These are phyloP conservation scores for Aspergillus aculeatus DNA, from an alignment of 2,329 filamentous ascomycete species.

Conservation along the genomic window DNA sequence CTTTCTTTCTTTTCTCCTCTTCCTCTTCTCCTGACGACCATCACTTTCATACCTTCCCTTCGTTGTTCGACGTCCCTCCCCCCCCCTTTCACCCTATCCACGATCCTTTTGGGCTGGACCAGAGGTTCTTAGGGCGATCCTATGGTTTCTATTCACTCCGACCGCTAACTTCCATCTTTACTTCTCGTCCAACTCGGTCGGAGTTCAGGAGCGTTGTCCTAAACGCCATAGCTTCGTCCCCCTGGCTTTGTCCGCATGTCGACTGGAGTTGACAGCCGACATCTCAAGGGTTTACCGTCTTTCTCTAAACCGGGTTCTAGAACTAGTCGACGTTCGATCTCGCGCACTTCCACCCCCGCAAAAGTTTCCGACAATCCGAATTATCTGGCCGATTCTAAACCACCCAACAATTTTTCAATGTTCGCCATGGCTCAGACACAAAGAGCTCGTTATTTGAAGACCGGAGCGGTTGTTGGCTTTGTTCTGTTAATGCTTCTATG, in stretches of 20 bases:
- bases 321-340: slow-evolving; percentile 54
- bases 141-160: slow-evolving; percentile 27
- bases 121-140: slow-evolving; percentile 26
- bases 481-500: slow-evolving; percentile 59
- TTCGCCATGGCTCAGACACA: slow-evolving; percentile 62
- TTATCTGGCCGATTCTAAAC: slow-evolving; percentile 38
- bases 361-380: slow-evolving; percentile 50
- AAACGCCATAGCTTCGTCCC: slow-evolving; percentile 20
- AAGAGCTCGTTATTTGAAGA: slow-evolving; percentile 61
- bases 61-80: slow-evolving; percentile 21
- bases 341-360: slow-evolving; percentile 46
- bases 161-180: slow-evolving; percentile 25
- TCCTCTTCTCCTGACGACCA: slow-evolving; percentile 11
- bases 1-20: not conserved
- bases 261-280: slow-evolving; percentile 53
- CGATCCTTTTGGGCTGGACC: slow-evolving; percentile 23
- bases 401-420: slow-evolving; percentile 35
- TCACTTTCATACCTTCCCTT: slow-evolving; percentile 12
- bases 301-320: slow-evolving; percentile 50
- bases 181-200: slow-evolving; percentile 14
- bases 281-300: slow-evolving; percentile 53
- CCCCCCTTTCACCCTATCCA: slow-evolving; percentile 13
- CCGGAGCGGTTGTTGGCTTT: slow-evolving; percentile 59
- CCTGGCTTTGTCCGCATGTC: slow-evolving; percentile 51
- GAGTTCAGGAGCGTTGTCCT: slow-evolving; percentile 14